Base-by-base conservation (phyloP, 768 basidiomycete genomes). In the Termitomyces sp. region DNA sequence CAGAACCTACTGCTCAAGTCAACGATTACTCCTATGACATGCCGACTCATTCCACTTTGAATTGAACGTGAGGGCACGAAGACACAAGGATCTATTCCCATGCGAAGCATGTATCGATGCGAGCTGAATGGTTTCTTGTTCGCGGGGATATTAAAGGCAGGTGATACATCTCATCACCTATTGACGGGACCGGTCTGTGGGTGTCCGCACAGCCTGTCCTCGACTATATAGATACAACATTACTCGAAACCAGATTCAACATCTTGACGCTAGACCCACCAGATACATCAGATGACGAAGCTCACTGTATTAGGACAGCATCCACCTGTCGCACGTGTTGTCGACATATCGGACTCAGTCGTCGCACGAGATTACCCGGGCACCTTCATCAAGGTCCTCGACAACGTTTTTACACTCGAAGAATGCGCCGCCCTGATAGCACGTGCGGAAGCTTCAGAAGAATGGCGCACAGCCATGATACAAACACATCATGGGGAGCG, bases 361-460 rank as follows among this genome's bases (percentile, higher is more conserved):
- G 57, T 77, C 18, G 63, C 65, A 40, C 57, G 53, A 2, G 57
- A 67, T 36, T 78, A 76, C 61, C 60, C 64, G 5, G 68, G 67
- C 32, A 69, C 70, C 50, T 78, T 73, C 56, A 75, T 77, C 18
- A 67, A 68, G 38, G 58, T 79, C 35, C 54, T 79, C 14, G 77
- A 78, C 67, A 63, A 76, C 55, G 67, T 76, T 5, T 72, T 78
- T 50, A 72, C 71, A 0, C 64, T 68, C 1, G 64, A 70, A 20
- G 78, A 79, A 66, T 78, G 78, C 55, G 61, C 60, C 1, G 53
- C 68, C 16, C 64, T 78, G 9, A 59, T 72, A 18, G 63, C 66
- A 4, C 69, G 69, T 1, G 75, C 76, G 3, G 59, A 63, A 14
- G 63, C 72, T 0, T 66, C 65, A 14, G 62, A 44, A 1, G 55